Conservation (phyloP, 2,329 filamentous ascomycete genomes). For the Arthrobotrys entomopaga region DNA sequence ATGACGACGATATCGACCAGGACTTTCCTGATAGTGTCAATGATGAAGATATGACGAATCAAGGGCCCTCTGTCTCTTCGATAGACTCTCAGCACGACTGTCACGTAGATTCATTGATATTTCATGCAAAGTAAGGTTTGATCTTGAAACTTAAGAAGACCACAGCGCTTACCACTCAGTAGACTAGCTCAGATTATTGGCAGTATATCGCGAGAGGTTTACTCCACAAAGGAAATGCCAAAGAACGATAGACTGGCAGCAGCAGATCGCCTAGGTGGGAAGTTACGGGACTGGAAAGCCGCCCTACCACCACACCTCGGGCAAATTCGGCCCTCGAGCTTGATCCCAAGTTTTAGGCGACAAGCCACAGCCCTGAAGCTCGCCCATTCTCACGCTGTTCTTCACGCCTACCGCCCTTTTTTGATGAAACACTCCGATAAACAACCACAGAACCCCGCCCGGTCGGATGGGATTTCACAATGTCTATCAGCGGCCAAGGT, state of each 20-base stretch:
- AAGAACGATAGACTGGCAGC: slow-evolving; percentile 62
- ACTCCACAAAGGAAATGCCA: slow-evolving; percentile 62
- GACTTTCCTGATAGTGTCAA: slow-evolving; percentile 69
- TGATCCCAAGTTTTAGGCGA: slow-evolving; percentile 65
- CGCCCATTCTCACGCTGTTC: slow-evolving; percentile 68
- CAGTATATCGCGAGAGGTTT: slow-evolving; percentile 63
- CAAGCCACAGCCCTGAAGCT: slow-evolving; percentile 69
- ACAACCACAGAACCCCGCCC: slow-evolving; percentile 58
- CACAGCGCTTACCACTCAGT: not conserved
- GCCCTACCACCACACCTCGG: slow-evolving; percentile 64
- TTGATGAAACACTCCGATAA: slow-evolving; percentile 63
- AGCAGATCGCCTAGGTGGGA: slow-evolving; percentile 62
- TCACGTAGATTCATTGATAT: slow-evolving; percentile 66
- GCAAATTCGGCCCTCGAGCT: slow-evolving; percentile 64
- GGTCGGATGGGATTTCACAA: slow-evolving; percentile 62
- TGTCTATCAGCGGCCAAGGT: slow-evolving; percentile 64
- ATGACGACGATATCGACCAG: slow-evolving; percentile 73
- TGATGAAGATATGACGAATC: slow-evolving; percentile 68
- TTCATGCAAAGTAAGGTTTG: slow-evolving; percentile 62
- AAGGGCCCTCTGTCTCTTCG: slow-evolving; percentile 60
- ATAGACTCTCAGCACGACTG: slow-evolving; percentile 63
- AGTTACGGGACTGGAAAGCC: slow-evolving; percentile 63
- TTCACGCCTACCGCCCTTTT: slow-evolving; percentile 69
- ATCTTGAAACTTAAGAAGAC: slow-evolving; percentile 31
- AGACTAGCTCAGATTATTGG: slow-evolving; percentile 63